Conservation (phyloP, 2,329 filamentous ascomycete genomes). For the Sclerotiophoma versabilis region DNA sequence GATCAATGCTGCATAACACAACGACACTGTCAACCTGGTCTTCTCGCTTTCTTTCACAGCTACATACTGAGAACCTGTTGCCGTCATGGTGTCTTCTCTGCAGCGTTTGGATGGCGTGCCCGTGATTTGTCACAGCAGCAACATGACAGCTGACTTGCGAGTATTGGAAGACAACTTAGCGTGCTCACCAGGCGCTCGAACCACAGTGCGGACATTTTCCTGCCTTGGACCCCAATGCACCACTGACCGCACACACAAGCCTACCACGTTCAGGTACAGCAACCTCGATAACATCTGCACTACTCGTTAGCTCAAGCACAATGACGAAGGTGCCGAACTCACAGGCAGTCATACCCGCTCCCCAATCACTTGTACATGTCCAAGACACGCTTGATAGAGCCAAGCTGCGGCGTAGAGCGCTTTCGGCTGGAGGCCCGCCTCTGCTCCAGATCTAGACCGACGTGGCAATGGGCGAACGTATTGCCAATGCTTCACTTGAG, state of each 20-base stretch:
- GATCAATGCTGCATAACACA: constrained; percentile 7
- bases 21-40: constrained; percentile 1
- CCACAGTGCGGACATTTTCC: too few relatives aligned
- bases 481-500: background rate
- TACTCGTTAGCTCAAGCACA: background rate
- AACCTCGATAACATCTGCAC: background rate
- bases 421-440: background rate
- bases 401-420: background rate
- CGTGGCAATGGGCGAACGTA: background rate
- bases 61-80: too few relatives aligned
- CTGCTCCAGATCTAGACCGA: background rate
- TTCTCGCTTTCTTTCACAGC: too few relatives aligned
- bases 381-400: constrained; percentile 2
- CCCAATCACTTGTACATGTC: background rate
- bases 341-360: background rate
- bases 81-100: too few relatives aligned
- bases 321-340: background rate
- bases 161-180: too few relatives aligned
- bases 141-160: too few relatives aligned
- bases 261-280: background rate
- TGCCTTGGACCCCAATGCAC: too few relatives aligned
- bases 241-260: background rate
- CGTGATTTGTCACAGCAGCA: too few relatives aligned
- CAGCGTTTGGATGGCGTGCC: too few relatives aligned
- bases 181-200: too few relatives aligned